Base-by-base conservation (phyloP, 257 asterid species). In the Craterostigma plantagineum region DNA sequence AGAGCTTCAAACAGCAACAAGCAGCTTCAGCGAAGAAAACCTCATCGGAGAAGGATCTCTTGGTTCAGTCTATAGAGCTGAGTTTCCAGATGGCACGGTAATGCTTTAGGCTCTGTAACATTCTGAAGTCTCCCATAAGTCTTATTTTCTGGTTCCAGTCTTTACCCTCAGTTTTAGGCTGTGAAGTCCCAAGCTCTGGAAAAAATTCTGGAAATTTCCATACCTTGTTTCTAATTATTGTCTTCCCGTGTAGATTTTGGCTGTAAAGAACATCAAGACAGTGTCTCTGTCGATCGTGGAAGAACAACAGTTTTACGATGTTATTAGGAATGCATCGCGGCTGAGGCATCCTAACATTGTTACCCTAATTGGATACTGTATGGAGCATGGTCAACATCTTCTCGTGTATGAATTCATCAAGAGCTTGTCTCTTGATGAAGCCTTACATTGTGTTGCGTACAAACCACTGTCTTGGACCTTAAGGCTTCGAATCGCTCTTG, bases 1-100 rank as follows among this genome's bases (percentile, higher is more conserved):
- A 45, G 98, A 90, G 66, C 76, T 90, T 56, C 95, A 77, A 65
- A 42, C 56, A 41, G 95, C 98, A 45, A 90, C 98, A 52, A 75
- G 61, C 64, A 61, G 65, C 68, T 90, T 90, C 57, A 63, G 82
- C 61, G 66, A 67, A 50, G 77, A 57, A 30, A 69, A 77, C 53
- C 66, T 72, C 16, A 66, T 90, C 50, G 98, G 93, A 49, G 69
- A 75, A 62, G 98, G 95, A 53, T 82, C 92, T 45, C 85, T 90
- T 43, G 95, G 95, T 50, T 63, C 83, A 12, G 92, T 90, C 45
- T 76, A 79, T 41, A 77, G 76, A 63, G 98, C 86, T 43, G 81
- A 79, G 52, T 68, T 83, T 55, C 81, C 86, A 10, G 86, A 90
- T 68, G 95, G 92, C 55, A 58, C 45, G 76, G 95, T 82, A 72